Base-by-base conservation (phyloP, 164 flowering plant species). In the Protea cynaroides region DNA sequence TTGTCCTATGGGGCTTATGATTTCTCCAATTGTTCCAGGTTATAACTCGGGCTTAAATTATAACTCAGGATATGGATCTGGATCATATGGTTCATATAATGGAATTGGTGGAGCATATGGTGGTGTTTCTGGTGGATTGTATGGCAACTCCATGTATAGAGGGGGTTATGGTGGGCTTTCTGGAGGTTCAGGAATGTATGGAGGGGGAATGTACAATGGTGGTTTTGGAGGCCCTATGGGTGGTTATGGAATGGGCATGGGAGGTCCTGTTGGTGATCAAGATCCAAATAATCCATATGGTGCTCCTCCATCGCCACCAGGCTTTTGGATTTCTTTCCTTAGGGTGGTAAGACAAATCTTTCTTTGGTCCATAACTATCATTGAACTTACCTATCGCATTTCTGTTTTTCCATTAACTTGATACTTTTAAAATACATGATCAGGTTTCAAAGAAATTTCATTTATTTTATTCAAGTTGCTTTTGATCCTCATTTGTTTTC, bases 211-310 rank as follows among this genome's bases (percentile, higher is more conserved):
- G 89, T 83, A 80, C 44, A 68, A 65, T 65, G 67, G 86, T 70
- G 85, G 93, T 53, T 22, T 75, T 56, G 89, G 96, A 11, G 88
- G 92, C 8, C 76, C 81, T 8, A 77, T 78, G 83, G 83, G 87
- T 53, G 79, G 84, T 65, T 82, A 79, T 69, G 86, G 82, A 50
- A 74, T 74, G 74, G 83, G 83, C 23, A 76, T 84, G 90, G 90
- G 84, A 58, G 87, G 82, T 51, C 78, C 83, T 25, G 79, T 71
- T 71, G 96, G 90, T 13, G 84, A 70, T 62, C 87, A 86, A 74
- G 98, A 89, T 83, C 98, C 97, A 63, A 90, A 93, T 70, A 79
- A 90, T 78, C 97, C 97, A 24, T 82, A 55, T 79, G 96, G 90
- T 57, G 74, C 67, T 47, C 90, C 98, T 58, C 62, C 96, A 40